Percentiles rank a stretch among this genome's conserved stretches.
These are phyloP conservation scores for Nepenthes mirabilis DNA, from an alignment of 148 eudicot genomes.

Conservation along the genomic window DNA sequence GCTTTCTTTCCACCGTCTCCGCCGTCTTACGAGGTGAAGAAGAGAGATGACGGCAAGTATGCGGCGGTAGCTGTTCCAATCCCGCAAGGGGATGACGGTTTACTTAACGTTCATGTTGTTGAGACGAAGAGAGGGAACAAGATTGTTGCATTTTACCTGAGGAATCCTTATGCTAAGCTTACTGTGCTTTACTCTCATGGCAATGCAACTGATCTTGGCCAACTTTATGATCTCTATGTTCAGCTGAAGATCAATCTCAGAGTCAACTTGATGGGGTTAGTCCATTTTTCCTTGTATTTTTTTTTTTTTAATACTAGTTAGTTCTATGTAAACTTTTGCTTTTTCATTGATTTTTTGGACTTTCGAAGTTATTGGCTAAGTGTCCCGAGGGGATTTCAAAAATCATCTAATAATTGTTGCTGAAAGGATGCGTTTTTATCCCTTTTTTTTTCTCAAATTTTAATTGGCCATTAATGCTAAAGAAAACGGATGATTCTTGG, in stretches of 20 bases:
- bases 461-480: too few species aligned
- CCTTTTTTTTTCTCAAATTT: too few species aligned
- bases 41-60: constrained; percentile 45
- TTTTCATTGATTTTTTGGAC: neutral
- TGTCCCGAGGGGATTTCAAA: too few species aligned
- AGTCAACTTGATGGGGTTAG: constrained; percentile 84
- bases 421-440: too few species aligned
- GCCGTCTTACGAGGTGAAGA: constrained; percentile 71
- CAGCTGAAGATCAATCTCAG: constrained; percentile 95
- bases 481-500: too few species aligned
- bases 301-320: neutral
- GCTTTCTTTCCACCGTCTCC: constrained; percentile 98
- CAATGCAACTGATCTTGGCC: constrained; percentile 97
- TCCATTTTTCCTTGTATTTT: neutral
- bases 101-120: constrained; percentile 51
- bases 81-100: constrained; percentile 42
- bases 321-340: neutral
- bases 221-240: constrained; percentile 82
- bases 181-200: constrained; percentile 91
- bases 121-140: constrained; percentile 73
- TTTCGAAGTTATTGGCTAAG: too few species aligned
- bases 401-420: too few species aligned
- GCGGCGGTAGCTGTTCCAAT: constrained; percentile 49
- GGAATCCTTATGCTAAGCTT: constrained; percentile 72
- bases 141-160: constrained; percentile 73